These are phyloP conservation scores for Porphyrellus cyaneotinctus DNA, from an alignment of 768 basidiomycete species.

Conservation along the genomic window DNA sequence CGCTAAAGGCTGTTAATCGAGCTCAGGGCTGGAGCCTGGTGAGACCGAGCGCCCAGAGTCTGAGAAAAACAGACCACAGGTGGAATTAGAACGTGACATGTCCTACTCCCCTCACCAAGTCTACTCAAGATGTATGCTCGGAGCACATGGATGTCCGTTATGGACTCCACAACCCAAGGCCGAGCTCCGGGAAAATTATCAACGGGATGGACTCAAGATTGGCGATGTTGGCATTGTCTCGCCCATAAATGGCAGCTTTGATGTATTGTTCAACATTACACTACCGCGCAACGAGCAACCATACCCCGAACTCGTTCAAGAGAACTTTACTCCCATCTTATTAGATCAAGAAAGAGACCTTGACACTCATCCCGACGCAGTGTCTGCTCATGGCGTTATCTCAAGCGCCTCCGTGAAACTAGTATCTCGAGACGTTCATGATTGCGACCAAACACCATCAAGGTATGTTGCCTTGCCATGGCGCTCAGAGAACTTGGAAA, in stretches of 20 bases:
- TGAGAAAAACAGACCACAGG: no score
- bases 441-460: background rate
- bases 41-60: no score
- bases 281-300: background rate
- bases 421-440: background rate
- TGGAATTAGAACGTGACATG: background rate
- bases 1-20: no score
- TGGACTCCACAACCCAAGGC: background rate
- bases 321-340: background rate
- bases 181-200: background rate
- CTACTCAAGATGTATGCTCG: background rate
- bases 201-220: background rate
- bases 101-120: background rate
- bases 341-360: background rate
- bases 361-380: background rate
- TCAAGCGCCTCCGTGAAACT: background rate
- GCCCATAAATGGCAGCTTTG: background rate
- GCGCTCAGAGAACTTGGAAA: background rate
- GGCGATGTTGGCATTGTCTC: background rate
- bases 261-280: background rate
- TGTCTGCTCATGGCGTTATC: background rate
- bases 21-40: no score
- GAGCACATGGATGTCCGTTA: background rate
- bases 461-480: background rate
- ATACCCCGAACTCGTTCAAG: background rate